Base-by-base conservation (phyloP, 2,329 filamentous ascomycete species). In the Aureobasidium sp. region DNA sequence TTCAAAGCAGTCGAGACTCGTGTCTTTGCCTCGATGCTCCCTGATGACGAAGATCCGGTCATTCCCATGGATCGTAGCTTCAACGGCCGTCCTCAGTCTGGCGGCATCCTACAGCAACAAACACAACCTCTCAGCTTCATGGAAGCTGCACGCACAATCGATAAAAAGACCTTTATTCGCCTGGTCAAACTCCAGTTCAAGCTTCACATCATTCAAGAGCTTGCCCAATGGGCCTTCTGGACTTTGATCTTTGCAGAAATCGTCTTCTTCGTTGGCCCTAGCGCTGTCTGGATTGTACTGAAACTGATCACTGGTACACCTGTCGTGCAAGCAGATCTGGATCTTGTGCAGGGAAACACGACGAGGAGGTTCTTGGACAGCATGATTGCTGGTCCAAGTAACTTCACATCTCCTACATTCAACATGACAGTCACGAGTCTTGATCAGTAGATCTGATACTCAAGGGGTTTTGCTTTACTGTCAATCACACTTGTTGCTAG, bases 41-140 rank as follows among this genome's bases (percentile, higher is more conserved):
- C 45, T 6, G 61, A 64, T 42, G 53, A 58, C 2, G 63, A 63
- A 34, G 63, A 63, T 27, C 44, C 63, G 0, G 60, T 64, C 27
- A 42, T 64, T 1, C 58, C 63, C 2, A 48, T 64, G 30, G 63
- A 64, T 42, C 63, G 63, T 29, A 53, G 37, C n/a, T 64, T 64
- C 53, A 16, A 32, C 16, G 59, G 41, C 3, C 41, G 42, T 10
- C 42, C 59, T 5, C 39, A 54, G 41, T 34, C 59, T 5, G 59
- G 59, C 6, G 44, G 44, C 1, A 55, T 55, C 25, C 41, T 61
- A 1, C 34, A 45, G 10, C 50, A 36, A 25, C 30, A 27, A n/a
- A 21, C 32, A 8, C 29, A 61, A 42, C 59, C 59, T 2, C 34
- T 61, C 0, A 5, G 16, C 34, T 61, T 61, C 42, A 21, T 30